Conservation (phyloP, 768 basidiomycete genomes). For the Termitomyces sp. region DNA sequence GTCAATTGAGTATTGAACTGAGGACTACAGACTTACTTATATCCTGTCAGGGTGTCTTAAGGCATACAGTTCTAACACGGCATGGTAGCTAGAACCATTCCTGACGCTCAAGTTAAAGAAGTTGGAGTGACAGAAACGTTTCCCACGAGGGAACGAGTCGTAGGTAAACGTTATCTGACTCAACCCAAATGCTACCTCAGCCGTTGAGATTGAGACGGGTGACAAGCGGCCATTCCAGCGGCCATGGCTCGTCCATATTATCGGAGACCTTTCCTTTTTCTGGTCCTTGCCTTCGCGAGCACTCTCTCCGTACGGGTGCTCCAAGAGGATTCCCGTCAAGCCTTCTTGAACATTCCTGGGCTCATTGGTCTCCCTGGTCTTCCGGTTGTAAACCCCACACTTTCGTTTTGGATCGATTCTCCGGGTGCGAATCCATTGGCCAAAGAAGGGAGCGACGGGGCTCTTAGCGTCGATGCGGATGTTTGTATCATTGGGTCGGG, state of each 20-base stretch:
- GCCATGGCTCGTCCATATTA: background rate
- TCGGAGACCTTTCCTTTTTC: background rate
- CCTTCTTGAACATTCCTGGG: constrained; percentile 2
- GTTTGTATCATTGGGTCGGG: constrained; percentile 79
- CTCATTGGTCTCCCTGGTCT: constrained; percentile 14
- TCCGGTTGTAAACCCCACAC: constrained; percentile 61
- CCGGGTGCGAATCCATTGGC: constrained; percentile 64
- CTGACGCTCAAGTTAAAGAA: background rate
- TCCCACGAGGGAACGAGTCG: background rate
- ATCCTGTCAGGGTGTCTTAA: too few relatives aligned
- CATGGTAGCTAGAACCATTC: background rate
- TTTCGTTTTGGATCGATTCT: constrained; percentile 67
- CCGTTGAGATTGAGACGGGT: background rate
- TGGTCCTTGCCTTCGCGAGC: background rate
- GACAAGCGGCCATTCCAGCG: background rate
- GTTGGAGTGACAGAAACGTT: background rate
- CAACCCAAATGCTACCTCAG: background rate
- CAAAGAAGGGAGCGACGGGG: constrained; percentile 56
- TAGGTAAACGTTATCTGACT: background rate
- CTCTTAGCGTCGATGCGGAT: constrained; percentile 57
- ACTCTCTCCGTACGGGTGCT: constrained; percentile 1
- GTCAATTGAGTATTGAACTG: too few relatives aligned
- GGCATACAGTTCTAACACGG: too few relatives aligned
- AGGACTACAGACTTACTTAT: too few relatives aligned
- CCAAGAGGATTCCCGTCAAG: constrained; percentile 3